These are phyloP conservation scores for Trichoderma erinaceum DNA, from an alignment of 495 filamentous ascomycete genomes.

Conservation along the genomic window DNA sequence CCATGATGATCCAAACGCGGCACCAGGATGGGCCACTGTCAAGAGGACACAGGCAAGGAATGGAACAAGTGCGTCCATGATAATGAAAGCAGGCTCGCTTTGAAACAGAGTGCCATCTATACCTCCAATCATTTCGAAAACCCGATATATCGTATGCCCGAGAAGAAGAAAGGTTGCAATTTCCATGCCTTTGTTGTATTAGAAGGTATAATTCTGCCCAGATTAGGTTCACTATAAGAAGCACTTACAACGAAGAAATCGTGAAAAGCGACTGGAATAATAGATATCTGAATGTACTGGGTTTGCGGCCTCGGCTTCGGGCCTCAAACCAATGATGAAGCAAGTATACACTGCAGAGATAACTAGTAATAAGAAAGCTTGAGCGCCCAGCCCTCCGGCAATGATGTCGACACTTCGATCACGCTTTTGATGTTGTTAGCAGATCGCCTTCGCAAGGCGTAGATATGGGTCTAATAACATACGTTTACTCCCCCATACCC, in stretches of 20 bases:
- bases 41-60: slow-evolving; percentile 30
- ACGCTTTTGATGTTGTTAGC: slow-evolving; percentile 18
- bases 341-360: slow-evolving; percentile 29
- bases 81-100: slow-evolving; percentile 25
- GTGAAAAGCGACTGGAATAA: slow-evolving; percentile 28
- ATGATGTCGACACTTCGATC: slow-evolving; percentile 3
- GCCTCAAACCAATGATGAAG: slow-evolving; percentile 28
- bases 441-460: not conserved
- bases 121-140: slow-evolving; percentile 28
- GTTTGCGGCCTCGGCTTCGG: slow-evolving; percentile 30
- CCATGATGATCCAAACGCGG: slow-evolving; percentile 28
- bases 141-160: slow-evolving; percentile 30
- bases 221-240: not conserved
- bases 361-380: slow-evolving; percentile 9
- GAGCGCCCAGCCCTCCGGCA: not conserved
- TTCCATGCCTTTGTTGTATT: slow-evolving; percentile 24
- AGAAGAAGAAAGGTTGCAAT: slow-evolving; percentile 28
- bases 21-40: slow-evolving; percentile 21
- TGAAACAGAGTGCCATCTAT: slow-evolving; percentile 23
- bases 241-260: slow-evolving; percentile 32
- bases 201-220: slow-evolving; percentile 10
- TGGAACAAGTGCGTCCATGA: slow-evolving; percentile 36
- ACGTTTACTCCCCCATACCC: slow-evolving; percentile 20
- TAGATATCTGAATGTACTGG: slow-evolving; percentile 28
- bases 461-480: not conserved